Percentiles rank a stretch among this genome's conserved stretches.
phyloP scores from a whole-genome alignment of 1,284 basidiomycete genomes.

The Trichosporon asahii region DNA sequence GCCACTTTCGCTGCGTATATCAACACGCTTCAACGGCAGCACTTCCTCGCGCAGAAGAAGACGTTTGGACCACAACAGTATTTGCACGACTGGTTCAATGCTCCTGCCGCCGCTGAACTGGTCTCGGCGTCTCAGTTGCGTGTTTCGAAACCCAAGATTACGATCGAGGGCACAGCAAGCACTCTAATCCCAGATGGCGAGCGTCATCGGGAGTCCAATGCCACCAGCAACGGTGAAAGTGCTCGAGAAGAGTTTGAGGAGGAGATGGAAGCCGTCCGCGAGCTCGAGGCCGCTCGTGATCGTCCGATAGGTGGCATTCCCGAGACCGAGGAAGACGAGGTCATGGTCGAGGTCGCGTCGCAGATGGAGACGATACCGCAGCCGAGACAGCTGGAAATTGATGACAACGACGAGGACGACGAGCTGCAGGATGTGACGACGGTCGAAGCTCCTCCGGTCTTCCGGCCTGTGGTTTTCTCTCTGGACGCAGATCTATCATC shows the following conservation, averaged over 20 bases:
- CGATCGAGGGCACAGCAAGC: slow-evolving; percentile 64
- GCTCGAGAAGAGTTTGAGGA: slow-evolving; percentile 35
- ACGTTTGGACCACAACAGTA: slow-evolving; percentile 39
- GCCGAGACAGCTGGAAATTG: slow-evolving; percentile 23
- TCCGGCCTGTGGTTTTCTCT: slow-evolving; percentile 37
- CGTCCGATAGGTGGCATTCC: slow-evolving; percentile 16
- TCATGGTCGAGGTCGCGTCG: slow-evolving; percentile 46
- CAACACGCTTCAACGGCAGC: slow-evolving; percentile 65
- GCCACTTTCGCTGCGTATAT: slow-evolving; percentile 88
- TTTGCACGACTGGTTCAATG: slow-evolving; percentile 50
- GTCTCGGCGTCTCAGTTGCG: slow-evolving; percentile 57
- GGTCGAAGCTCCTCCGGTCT: slow-evolving; percentile 50
- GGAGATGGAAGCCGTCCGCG: slow-evolving; percentile 44
- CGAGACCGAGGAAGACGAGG: slow-evolving; percentile 41
- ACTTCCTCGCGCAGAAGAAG: slow-evolving; percentile 45
- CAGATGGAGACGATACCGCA: slow-evolving; percentile 39
- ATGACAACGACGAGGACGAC: slow-evolving; percentile 61
- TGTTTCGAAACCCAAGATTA: slow-evolving; percentile 30
- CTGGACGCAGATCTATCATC: slow-evolving; percentile 35
- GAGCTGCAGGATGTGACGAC: slow-evolving; percentile 60
- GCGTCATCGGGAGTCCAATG: slow-evolving; percentile 14
- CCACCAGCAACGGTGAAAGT: slow-evolving; percentile 27
- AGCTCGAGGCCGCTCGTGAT: slow-evolving; percentile 30
- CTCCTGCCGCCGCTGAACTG: slow-evolving; percentile 77
- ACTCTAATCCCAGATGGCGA: slow-evolving; percentile 55